These are phyloP conservation scores for Gossypium bickii DNA, from an alignment of 345 rosid species.

Conservation along the genomic window DNA sequence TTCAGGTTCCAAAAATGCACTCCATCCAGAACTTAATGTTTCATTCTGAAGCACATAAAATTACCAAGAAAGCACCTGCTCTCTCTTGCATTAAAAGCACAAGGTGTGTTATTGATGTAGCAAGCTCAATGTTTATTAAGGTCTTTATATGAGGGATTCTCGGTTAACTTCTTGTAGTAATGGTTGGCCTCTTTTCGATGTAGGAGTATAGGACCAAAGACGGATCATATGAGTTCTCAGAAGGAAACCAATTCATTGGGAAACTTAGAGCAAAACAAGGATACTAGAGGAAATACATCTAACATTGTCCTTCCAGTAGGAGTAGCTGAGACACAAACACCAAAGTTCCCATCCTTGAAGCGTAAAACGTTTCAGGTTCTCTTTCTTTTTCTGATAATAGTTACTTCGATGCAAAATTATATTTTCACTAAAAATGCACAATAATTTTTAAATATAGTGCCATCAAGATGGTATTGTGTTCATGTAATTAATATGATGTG, in stretches of 20 bases:
- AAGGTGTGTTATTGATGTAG: slow-evolving; percentile 5
- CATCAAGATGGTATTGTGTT: slow-evolving; percentile 8
- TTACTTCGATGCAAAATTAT: neutral
- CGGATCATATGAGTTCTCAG: slow-evolving; percentile 33
- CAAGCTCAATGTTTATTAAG: neutral
- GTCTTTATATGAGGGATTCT: neutral
- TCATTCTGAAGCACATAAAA: neutral
- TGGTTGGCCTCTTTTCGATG: slow-evolving; percentile 18
- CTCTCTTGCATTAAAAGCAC: neutral
- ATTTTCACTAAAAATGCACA: neutral
- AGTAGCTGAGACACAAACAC: slow-evolving; percentile 30
- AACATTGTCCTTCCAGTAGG: slow-evolving; percentile 26
- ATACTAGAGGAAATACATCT: slow-evolving; percentile 26
- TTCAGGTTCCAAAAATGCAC: slow-evolving; percentile 33
- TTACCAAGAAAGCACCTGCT: slow-evolving; percentile 2
- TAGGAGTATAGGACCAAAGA: slow-evolving; percentile 40
- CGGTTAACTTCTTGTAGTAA: neutral
- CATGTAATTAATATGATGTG: neutral
- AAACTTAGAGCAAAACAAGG: slow-evolving; percentile 31
- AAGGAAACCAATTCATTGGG: slow-evolving; percentile 27
- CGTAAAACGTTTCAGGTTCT: slow-evolving; percentile 63
- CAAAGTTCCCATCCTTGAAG: slow-evolving; percentile 47
- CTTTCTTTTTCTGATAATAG: slow-evolving; percentile 3
- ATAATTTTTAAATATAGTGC: neutral
- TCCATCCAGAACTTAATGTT: slow-evolving; percentile 21